These are phyloP conservation scores for Nitzschia sp. DNA, from an alignment of 108 stramenopile genomes.

Conservation along the genomic window DNA sequence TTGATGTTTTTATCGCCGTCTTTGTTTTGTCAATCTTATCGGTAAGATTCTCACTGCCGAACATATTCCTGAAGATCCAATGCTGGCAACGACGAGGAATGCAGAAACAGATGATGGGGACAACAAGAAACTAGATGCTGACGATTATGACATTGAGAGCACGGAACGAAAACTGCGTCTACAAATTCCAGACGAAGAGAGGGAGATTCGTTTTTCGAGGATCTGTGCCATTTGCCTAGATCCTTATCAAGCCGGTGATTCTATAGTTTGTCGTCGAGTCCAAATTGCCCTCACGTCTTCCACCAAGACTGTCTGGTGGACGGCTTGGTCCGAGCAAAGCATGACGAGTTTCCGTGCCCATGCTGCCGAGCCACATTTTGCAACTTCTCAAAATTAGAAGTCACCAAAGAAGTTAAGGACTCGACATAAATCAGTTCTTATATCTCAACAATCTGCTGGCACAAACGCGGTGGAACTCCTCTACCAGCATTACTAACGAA, in stretches of 20 bases:
- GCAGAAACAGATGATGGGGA: too few relatives aligned
- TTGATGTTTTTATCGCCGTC: too few relatives aligned
- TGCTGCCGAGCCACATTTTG: constrained; percentile 10
- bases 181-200: background rate
- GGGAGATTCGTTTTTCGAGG: background rate
- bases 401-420: too few relatives aligned
- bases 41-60: too few relatives aligned
- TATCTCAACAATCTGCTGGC: too few relatives aligned
- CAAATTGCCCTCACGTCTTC: constrained; percentile 18
- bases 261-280: constrained; percentile 11
- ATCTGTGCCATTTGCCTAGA: constrained; percentile 20
- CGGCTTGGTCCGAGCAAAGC: background rate
- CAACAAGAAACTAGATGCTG: background rate
- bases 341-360: constrained; percentile 5
- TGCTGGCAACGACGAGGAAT: too few relatives aligned
- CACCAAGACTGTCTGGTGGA: constrained; percentile 21
- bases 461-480: background rate
- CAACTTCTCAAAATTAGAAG: background rate
- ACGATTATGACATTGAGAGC: background rate
- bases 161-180: background rate
- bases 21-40: too few relatives aligned
- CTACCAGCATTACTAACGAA: background rate
- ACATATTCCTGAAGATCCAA: too few relatives aligned
- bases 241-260: constrained; percentile 3
- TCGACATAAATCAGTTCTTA: too few relatives aligned